Conservation (phyloP, 2,329 filamentous ascomycete species). For the Periconia digitata region DNA sequence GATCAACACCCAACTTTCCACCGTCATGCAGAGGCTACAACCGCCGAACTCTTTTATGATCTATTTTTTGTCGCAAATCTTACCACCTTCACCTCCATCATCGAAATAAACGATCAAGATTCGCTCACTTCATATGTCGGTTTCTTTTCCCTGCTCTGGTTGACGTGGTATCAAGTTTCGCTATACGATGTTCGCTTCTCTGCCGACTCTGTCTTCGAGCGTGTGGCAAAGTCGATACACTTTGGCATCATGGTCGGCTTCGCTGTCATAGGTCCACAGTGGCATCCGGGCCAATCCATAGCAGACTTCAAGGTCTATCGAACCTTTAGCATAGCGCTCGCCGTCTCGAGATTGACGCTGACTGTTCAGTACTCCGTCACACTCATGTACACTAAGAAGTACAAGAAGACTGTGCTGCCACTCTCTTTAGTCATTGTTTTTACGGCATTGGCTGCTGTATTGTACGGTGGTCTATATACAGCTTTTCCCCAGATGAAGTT, state of each 20-base stretch:
- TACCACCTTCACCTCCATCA: constrained; percentile 60
- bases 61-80: constrained; percentile 66
- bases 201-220: constrained; percentile 65
- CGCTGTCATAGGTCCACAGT: constrained; percentile 57
- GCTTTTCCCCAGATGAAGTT: constrained; percentile 24
- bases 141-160: constrained; percentile 64
- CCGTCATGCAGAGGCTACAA: constrained; percentile 53
- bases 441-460: constrained; percentile 36
- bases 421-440: constrained; percentile 36
- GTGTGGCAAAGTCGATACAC: constrained; percentile 60
- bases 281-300: constrained; percentile 39
- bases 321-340: constrained; percentile 41
- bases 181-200: constrained; percentile 68
- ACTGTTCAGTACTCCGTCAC: constrained; percentile 43
- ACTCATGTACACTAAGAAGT: constrained; percentile 34
- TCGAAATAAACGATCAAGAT: constrained; percentile 56
- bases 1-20: constrained; percentile 35
- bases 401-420: constrained; percentile 32
- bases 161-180: constrained; percentile 67
- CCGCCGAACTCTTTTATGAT: constrained; percentile 62
- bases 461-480: constrained; percentile 36
- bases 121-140: constrained; percentile 50
- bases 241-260: constrained; percentile 68
- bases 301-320: constrained; percentile 49
- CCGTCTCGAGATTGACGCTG: constrained; percentile 41